phyloP scores from a whole-genome alignment of 768 basidiomycete genomes.

The Coprinellus micaceus region DNA sequence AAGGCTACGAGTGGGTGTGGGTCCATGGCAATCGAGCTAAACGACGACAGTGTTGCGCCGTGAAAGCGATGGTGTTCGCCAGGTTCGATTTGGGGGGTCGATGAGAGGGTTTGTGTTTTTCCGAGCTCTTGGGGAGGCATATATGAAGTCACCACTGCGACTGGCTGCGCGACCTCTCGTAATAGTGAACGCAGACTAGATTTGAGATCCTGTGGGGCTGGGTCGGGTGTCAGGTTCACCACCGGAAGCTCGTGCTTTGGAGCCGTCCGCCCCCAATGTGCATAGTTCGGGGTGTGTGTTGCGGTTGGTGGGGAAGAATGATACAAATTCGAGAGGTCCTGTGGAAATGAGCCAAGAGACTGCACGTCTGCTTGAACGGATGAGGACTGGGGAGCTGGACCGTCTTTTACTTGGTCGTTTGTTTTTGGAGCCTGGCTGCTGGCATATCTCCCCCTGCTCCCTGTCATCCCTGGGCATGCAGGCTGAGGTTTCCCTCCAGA shows the following conservation, averaged over 20 bases:
- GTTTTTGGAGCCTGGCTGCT: too few species aligned
- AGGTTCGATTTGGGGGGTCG: background rate
- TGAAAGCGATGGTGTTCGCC: conserved; percentile 49
- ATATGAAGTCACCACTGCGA: conserved; percentile 77
- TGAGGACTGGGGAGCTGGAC: too few species aligned
- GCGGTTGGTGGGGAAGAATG: too few species aligned
- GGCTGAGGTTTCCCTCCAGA: too few species aligned
- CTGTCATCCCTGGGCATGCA: too few species aligned
- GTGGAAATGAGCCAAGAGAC: too few species aligned
- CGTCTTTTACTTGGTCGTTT: too few species aligned
- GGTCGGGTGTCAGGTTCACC: background rate
- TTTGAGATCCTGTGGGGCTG: conserved; percentile 5
- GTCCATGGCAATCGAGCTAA: conserved; percentile 87
- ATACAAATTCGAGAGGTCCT: too few species aligned
- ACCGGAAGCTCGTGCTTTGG: background rate
- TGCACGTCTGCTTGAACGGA: too few species aligned
- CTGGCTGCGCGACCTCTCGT: conserved; percentile 79
- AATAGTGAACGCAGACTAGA: conserved; percentile 52
- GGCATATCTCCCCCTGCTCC: too few species aligned
- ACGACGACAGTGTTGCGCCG: conserved; percentile 92
- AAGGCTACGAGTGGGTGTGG: conserved; percentile 87
- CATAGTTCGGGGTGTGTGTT: too few species aligned
- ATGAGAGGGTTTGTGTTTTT: background rate
- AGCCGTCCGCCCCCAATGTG: too few species aligned
- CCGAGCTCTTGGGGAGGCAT: conserved; percentile 36